Conservation (phyloP, 345 rosid species). For the Citrus australasica region DNA sequence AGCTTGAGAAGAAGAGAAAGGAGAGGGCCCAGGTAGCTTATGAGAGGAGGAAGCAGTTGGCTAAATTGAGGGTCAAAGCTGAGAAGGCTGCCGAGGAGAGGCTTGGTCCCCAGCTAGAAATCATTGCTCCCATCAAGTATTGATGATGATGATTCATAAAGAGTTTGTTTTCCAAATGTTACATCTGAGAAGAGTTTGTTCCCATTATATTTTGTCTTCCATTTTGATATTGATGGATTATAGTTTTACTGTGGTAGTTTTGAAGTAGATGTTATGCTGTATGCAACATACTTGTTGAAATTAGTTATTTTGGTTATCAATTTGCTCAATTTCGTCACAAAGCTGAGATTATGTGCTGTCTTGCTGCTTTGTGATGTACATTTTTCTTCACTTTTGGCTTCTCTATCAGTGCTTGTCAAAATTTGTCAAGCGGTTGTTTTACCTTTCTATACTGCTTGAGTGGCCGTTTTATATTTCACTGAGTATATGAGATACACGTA, state of each 20-base stretch:
- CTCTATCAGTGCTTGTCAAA: too few species aligned
- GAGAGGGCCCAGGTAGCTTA: constrained; percentile 59
- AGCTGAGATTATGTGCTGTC: not conserved
- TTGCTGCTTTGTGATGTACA: not conserved
- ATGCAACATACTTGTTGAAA: not conserved
- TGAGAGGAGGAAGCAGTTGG: constrained; percentile 78
- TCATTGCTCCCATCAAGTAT: constrained; percentile 65
- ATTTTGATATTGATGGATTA: not conserved
- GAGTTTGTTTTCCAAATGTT: not conserved
- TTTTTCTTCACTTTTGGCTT: too few species aligned
- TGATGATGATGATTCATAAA: constrained; percentile 27
- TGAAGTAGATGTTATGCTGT: not conserved
- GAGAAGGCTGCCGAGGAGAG: constrained; percentile 74
- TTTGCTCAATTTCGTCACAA: not conserved
- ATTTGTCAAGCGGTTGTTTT: too few species aligned
- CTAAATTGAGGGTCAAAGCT: constrained; percentile 71
- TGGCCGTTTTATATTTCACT: too few species aligned
- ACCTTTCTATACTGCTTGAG: too few species aligned
- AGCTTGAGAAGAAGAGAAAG: constrained; percentile 82
- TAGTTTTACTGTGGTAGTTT: not conserved
- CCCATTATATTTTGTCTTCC: not conserved
- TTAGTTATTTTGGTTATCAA: not conserved
- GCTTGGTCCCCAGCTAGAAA: constrained; percentile 64
- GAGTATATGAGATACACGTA: too few species aligned
- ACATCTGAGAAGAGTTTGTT: not conserved